These are phyloP conservation scores for Suillus ampliporus DNA, from an alignment of 768 basidiomycete species.

Conservation along the genomic window DNA sequence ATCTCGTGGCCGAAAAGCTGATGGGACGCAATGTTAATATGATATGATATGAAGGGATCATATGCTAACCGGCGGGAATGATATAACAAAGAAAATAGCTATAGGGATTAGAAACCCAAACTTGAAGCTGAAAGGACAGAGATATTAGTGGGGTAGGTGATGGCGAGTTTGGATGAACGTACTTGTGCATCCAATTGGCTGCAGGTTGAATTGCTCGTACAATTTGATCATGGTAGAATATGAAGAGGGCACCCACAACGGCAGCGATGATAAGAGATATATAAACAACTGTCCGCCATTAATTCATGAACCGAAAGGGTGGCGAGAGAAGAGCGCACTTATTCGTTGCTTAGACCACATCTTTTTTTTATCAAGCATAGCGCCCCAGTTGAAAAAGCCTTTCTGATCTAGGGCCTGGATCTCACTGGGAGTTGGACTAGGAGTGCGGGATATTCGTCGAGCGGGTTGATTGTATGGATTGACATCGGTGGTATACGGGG, in stretches of 20 bases:
- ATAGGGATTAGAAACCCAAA: constrained; percentile 83
- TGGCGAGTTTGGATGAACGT: constrained; percentile 12
- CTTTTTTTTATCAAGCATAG: constrained; percentile 51
- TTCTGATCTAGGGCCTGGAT: constrained; percentile 45
- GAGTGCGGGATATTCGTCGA: constrained; percentile 46
- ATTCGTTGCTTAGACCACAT: constrained; percentile 62
- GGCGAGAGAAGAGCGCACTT: constrained; percentile 45
- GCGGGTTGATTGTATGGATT: constrained; percentile 21
- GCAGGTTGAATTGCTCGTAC: constrained; percentile 51
- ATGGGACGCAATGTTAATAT: constrained; percentile 2
- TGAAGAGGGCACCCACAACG: constrained; percentile 56
- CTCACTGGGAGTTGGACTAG: constrained; percentile 72
- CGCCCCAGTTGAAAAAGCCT: constrained; percentile 52
- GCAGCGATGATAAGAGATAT: constrained; percentile 52
- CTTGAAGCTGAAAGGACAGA: constrained; percentile 43
- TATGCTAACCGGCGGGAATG: constrained; percentile 75
- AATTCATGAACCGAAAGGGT: constrained; percentile 8
- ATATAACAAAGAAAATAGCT: constrained; percentile 79
- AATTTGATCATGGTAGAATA: constrained; percentile 68
- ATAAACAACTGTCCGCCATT: constrained; percentile 48
- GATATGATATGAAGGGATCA: neutral
- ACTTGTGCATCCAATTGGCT: constrained; percentile 52
- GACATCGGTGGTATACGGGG: constrained; percentile 7
- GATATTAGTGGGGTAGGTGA: neutral
- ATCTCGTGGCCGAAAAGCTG: constrained; percentile 94